Percentiles rank a stretch among this genome's conserved stretches.
Evolutionary conservation across 2,329 filamentous ascomycete species (phyloP).

Genomic region (Fusarium foetens): DNA sequence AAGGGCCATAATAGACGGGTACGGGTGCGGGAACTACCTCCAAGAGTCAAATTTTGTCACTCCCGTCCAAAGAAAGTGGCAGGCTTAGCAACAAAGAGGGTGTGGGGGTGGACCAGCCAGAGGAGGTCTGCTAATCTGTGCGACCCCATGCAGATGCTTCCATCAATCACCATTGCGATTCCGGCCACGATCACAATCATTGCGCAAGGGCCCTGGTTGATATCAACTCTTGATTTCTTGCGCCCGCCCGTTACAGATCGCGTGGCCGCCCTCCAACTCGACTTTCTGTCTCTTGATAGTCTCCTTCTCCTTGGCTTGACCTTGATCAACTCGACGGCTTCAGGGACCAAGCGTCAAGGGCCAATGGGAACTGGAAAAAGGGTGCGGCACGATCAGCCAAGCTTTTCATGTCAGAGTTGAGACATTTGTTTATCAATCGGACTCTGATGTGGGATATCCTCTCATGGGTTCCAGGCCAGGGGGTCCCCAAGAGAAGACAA

Average conservation of each 20-base stretch:
- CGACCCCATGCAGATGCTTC: constrained; percentile 22
- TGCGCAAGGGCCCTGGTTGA: constrained; percentile 24
- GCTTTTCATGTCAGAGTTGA: not conserved
- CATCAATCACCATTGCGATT: constrained; percentile 39
- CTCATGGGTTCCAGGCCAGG: not conserved
- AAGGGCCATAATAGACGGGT: not conserved
- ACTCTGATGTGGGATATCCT: constrained; percentile 6
- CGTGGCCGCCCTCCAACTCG: constrained; percentile 36
- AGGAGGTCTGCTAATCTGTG: constrained; percentile 38
- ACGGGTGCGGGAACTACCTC: constrained; percentile 25
- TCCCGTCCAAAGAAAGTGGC: constrained; percentile 15
- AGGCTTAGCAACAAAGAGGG: constrained; percentile 26
- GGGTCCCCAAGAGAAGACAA: not conserved
- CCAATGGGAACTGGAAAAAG: constrained; percentile 9
- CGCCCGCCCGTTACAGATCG: constrained; percentile 36
- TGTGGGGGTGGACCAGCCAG: constrained; percentile 41
- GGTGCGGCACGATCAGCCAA: constrained; percentile 6
- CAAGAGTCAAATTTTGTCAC: constrained; percentile 25
- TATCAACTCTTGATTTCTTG: constrained; percentile 30
- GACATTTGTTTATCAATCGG: constrained; percentile 30
- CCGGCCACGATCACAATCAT: constrained; percentile 36
- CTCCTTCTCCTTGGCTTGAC: not conserved
- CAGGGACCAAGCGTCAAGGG: constrained; percentile 17
- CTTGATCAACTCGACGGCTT: not conserved
- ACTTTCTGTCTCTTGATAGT: not conserved